Base-by-base conservation (phyloP, 2,329 filamentous ascomycete species). In the Diaporthe sp. region DNA sequence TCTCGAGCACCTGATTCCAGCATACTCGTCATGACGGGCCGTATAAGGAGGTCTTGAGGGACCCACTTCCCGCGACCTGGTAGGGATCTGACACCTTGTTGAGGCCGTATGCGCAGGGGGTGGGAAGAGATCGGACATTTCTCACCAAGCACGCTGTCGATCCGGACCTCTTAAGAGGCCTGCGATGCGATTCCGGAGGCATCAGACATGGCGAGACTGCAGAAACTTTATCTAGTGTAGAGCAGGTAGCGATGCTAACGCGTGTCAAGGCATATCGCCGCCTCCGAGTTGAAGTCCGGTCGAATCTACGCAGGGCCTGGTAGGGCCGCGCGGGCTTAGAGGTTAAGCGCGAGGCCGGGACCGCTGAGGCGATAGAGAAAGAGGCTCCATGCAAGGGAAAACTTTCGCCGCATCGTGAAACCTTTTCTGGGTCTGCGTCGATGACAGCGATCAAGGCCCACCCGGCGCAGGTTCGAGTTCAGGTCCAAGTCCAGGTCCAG, bases 331-430 rank as follows among this genome's bases (percentile, higher is more conserved):
- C 33, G 64, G 22, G 45, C 28, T 54, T 68, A 2, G 45, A n/a
- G 15, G 55, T 28, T 45, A 72, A 33, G 45, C 45, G 42, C 55
- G 45, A 60, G 69, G 45, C 45, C 38, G 54, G 33, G 69, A 52
- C 30, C 35, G 28, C 54, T 58, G 40, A 10, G 42, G 45, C 55
- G 69, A 38, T 8, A 40, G n/a, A 35, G 38, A 28, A 52, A 19
- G 33, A 71, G 45, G 57, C 35, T 60, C 57, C 57, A 68, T 68
- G 70, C 45, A 64, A 72, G 70, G 70, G 70, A n/a, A 72, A 72
- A 64, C 45, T 64, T 52, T 72, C 57, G 70, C 40, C 57, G 57
- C 70, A 52, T 71, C 69, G 55, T 52, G 30, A 55, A 54, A 40
- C 57, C 33, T 72, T 55, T 64, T 72, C 57, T 72, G 70, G 70